Percentiles rank a stretch among this genome's conserved stretches.
Conservation (phyloP, 1,284 basidiomycete species). For the Tremellales sp. region DNA sequence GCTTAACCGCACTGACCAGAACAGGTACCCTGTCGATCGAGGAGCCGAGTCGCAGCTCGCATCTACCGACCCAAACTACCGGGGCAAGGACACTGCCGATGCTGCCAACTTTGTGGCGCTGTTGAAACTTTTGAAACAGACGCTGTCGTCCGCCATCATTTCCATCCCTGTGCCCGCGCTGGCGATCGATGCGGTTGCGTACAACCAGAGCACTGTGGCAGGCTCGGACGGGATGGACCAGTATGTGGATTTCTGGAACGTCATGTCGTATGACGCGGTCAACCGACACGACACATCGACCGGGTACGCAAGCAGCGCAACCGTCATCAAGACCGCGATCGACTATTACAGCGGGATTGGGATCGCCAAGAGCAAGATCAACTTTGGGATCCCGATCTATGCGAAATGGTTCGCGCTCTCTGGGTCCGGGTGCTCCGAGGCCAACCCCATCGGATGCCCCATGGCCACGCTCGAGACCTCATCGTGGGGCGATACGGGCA, state of each 20-base stretch:
- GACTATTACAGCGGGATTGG: constrained; percentile 14
- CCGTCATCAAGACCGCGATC: constrained; percentile 16
- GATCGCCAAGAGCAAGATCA: constrained; percentile 16
- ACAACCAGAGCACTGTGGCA: constrained; percentile 2
- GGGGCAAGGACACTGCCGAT: constrained; percentile 3
- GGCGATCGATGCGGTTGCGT: constrained; percentile 11
- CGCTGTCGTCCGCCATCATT: not conserved
- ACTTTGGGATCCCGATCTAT: constrained; percentile 32
- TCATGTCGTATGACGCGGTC: constrained; percentile 33
- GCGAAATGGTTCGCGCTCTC: constrained; percentile 33
- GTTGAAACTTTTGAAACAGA: not conserved
- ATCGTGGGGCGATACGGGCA: constrained; percentile 11
- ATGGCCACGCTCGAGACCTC: constrained; percentile 14
- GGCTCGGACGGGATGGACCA: constrained; percentile 18
- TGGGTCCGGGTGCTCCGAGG: constrained; percentile 4
- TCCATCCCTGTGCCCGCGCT: constrained; percentile 19
- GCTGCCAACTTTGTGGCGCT: constrained; percentile 12
- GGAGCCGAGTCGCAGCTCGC: constrained; percentile 9
- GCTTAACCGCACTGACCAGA: not conserved
- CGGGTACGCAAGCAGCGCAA: constrained; percentile 18
- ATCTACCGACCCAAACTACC: not conserved
- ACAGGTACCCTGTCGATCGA: constrained; percentile 13
- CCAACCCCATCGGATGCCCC: constrained; percentile 19
- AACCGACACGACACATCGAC: constrained; percentile 22
- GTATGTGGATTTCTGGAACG: constrained; percentile 27